These are phyloP conservation scores for Ulmus americana DNA, from an alignment of 331 rosid species.

Conservation along the genomic window DNA sequence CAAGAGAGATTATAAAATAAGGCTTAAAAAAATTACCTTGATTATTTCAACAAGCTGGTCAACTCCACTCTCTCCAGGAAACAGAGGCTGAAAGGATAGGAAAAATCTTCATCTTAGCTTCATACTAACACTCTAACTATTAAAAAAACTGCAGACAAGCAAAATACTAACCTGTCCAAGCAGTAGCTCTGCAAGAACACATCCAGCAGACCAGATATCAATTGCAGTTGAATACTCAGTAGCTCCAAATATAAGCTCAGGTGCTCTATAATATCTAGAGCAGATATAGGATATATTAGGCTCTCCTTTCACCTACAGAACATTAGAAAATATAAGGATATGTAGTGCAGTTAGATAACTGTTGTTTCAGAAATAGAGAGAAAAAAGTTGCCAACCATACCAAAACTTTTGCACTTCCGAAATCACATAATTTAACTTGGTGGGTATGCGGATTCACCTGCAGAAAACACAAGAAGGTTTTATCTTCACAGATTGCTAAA, in stretches of 20 bases:
- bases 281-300: conserved; percentile 88
- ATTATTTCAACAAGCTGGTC: conserved; percentile 94
- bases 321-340: conserved; percentile 16
- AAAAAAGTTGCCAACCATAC: conserved; percentile 35
- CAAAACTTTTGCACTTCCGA: conserved; percentile 97
- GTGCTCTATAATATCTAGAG: conserved; percentile 87
- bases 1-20: background rate
- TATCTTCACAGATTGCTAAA: conserved; percentile 7
- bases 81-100: conserved; percentile 54
- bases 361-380: conserved; percentile 12
- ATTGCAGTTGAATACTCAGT: conserved; percentile 81
- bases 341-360: conserved; percentile 1
- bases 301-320: conserved; percentile 70
- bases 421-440: conserved; percentile 91
- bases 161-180: conserved; percentile 66
- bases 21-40: conserved; percentile 44
- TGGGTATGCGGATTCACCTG: conserved; percentile 98
- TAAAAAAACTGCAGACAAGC: conserved; percentile 7
- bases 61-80: conserved; percentile 91
- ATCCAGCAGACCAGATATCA: conserved; percentile 86
- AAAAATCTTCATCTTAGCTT: conserved; percentile 8
- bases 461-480: conserved; percentile 8
- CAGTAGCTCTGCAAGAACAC: conserved; percentile 82
- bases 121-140: background rate
- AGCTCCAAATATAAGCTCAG: conserved; percentile 94